Evolutionary conservation across 2,329 filamentous ascomycete genomes (phyloP).

Genomic region (Epichloe aotearoae): DNA sequence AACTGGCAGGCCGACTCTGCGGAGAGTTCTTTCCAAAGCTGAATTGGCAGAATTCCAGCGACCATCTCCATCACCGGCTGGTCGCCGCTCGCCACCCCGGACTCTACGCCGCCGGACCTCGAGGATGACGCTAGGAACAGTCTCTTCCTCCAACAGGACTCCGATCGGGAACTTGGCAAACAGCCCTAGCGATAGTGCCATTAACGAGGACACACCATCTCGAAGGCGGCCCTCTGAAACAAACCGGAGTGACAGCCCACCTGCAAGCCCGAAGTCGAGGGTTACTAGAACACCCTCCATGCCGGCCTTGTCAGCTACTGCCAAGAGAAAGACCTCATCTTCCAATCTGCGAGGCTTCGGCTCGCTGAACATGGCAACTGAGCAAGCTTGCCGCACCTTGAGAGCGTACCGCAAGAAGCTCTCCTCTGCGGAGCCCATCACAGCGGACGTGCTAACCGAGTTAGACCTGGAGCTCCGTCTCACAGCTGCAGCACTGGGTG

Average conservation of each 20-base stretch:
- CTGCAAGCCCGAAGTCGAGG: conserved; percentile 34
- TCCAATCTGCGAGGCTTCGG: conserved; percentile 38
- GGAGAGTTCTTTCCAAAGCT: conserved; percentile 74
- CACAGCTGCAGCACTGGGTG: conserved; percentile 46
- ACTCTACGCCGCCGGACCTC: conserved; percentile 42
- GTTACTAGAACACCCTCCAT: conserved; percentile 40
- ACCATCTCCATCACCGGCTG: conserved; percentile 27
- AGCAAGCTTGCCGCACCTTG: conserved; percentile 49
- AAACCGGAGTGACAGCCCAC: conserved; percentile 33
- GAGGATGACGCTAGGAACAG: conserved; percentile 29
- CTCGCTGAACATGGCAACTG: conserved; percentile 47
- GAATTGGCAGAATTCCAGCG: conserved; percentile 72
- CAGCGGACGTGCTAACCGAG: conserved; percentile 44
- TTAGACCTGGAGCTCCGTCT: conserved; percentile 52
- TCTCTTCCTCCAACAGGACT: conserved; percentile 22
- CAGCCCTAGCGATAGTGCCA: conserved; percentile 26
- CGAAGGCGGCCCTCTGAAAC: conserved; percentile 33
- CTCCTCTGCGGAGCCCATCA: conserved; percentile 40
- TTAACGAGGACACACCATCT: conserved; percentile 33
- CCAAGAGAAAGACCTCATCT: conserved; percentile 36
- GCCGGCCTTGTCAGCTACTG: conserved; percentile 30
- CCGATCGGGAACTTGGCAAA: conserved; percentile 25
- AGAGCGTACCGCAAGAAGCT: conserved; percentile 52
- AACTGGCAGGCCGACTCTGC: conserved; percentile 56
- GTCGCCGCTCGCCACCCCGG: conserved; percentile 42